Conservation (phyloP, 1,139 yeast species). For the Protomyces gravidus region DNA sequence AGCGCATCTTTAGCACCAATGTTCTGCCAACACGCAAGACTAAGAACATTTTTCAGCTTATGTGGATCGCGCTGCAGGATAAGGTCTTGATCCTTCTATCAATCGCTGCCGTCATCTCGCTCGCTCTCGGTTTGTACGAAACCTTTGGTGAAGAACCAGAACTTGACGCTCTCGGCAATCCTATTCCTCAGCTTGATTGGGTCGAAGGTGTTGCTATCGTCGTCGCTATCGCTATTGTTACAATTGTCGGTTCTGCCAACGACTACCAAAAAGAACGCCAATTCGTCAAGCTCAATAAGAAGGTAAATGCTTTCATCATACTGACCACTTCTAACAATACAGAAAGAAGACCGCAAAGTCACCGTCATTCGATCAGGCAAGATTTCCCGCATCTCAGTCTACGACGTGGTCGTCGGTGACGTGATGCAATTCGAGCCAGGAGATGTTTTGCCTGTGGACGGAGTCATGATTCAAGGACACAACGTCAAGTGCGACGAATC, state of each 20-base stretch:
- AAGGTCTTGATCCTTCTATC: conserved; percentile 79
- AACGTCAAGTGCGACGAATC: conserved; percentile 87
- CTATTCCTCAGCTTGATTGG: conserved; percentile 33
- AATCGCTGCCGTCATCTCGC: conserved; percentile 80
- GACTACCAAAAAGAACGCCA: conserved; percentile 96
- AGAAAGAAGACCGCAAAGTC: conserved; percentile 79
- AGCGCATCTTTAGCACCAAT: conserved; percentile 59
- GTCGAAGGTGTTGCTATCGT: conserved; percentile 98
- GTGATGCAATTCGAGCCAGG: conserved; percentile 81
- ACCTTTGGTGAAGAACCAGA: conserved; percentile 79
- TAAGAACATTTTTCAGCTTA: conserved; percentile 62
- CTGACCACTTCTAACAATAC: conserved; percentile 41
- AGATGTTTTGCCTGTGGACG: conserved; percentile 87
- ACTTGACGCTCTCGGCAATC: conserved; percentile 64
- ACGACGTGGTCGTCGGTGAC: conserved; percentile 82
- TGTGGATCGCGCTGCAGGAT: conserved; percentile 84
- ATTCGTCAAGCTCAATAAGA: conserved; percentile 71
- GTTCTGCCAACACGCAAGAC: conserved; percentile 63
- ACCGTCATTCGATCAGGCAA: conserved; percentile 71
- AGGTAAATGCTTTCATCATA: conserved; percentile 31
- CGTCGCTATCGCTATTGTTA: conserved; percentile 85
- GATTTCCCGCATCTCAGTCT: conserved; percentile 65
- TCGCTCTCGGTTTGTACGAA: conserved; percentile 87
- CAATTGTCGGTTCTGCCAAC: conserved; percentile 85
- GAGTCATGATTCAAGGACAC: conserved; percentile 64